A percentile compares a stretch with the other conserved stretches of the same genome.
phyloP scores from a whole-genome alignment of 176 grass and related monocot species.

The Triticum timopheevii region DNA sequence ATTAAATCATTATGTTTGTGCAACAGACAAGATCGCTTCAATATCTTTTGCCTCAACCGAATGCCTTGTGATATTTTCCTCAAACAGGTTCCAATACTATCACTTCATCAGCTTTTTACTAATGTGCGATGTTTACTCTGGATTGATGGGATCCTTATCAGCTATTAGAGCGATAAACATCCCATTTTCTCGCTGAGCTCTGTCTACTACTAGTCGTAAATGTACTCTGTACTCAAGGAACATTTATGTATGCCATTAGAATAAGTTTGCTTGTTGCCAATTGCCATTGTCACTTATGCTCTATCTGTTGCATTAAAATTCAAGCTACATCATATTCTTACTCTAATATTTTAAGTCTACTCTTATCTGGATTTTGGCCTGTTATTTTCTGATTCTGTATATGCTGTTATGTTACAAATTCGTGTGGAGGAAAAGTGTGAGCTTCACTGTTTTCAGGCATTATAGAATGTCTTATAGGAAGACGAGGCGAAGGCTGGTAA shows the following conservation, averaged over 20 bases:
- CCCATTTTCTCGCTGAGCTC: background rate
- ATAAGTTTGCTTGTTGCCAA: background rate
- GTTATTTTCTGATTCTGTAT: conserved; percentile 18
- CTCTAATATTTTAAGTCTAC: background rate
- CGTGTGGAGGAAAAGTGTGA: conserved; percentile 88
- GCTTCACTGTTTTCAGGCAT: conserved; percentile 80
- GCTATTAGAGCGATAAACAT: conserved; percentile 79
- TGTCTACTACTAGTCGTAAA: background rate
- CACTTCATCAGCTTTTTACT: conserved; percentile 91
- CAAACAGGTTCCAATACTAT: conserved; percentile 82
- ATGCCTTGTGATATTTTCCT: background rate
- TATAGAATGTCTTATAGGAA: conserved; percentile 62
- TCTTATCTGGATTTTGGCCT: conserved; percentile 4
- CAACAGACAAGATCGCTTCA: background rate
- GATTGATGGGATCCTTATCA: conserved; percentile 97
- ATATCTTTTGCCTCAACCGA: background rate
- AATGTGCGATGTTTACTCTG: conserved; percentile 75
- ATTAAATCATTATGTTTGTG: background rate
- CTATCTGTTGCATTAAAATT: conserved; percentile 7
- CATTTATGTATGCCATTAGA: conserved; percentile 13
- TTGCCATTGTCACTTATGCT: background rate
- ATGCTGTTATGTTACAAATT: conserved; percentile 51
- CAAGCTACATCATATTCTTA: background rate
- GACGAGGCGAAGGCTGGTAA: conserved; percentile 90
- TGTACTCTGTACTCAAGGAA: conserved; percentile 5